These are phyloP conservation scores for Sungouiella thailandica DNA, from an alignment of 805 yeast genomes.

Conservation along the genomic window DNA sequence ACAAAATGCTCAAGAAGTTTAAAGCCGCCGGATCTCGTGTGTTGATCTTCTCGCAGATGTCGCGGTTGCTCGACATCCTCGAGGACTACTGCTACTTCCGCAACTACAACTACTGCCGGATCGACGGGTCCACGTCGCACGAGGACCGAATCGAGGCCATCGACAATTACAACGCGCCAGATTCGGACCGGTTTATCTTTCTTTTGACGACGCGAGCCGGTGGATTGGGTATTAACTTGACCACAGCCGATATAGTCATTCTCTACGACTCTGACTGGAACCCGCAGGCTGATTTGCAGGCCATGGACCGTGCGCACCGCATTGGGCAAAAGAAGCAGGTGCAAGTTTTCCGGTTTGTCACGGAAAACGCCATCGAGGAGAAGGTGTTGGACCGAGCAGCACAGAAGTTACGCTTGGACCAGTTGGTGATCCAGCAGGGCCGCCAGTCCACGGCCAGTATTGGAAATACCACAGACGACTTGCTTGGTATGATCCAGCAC, in stretches of 20 bases:
- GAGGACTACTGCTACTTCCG: conserved; percentile 90
- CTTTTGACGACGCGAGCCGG: conserved; percentile 93
- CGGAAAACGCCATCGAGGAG: conserved; percentile 95
- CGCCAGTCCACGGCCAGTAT: conserved; percentile 38
- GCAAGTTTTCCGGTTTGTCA: conserved; percentile 83
- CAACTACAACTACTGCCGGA: conserved; percentile 81
- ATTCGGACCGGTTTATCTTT: conserved; percentile 77
- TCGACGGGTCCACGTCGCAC: conserved; percentile 90
- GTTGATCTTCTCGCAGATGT: conserved; percentile 90
- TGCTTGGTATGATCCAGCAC: conserved; percentile 92
- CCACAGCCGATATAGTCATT: conserved; percentile 86
- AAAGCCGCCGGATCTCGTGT: conserved; percentile 81
- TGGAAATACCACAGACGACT: conserved; percentile 74
- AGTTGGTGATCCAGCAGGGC: conserved; percentile 89
- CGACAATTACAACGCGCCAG: conserved; percentile 84
- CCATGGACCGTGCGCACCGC: conserved; percentile 97
- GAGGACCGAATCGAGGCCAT: conserved; percentile 90
- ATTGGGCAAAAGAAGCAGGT: conserved; percentile 97
- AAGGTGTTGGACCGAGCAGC: conserved; percentile 95
- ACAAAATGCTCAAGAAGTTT: conserved; percentile 70
- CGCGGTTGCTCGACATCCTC: conserved; percentile 78
- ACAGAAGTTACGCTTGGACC: conserved; percentile 87
- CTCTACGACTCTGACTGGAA: conserved; percentile 95
- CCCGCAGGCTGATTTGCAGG: conserved; percentile 96
- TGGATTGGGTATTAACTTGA: conserved; percentile 90